A percentile compares a stretch with the other conserved stretches of the same genome.
These are phyloP conservation scores for Cryptococcus jaspeensis DNA, from an alignment of 1,284 basidiomycete species.

Conservation along the genomic window DNA sequence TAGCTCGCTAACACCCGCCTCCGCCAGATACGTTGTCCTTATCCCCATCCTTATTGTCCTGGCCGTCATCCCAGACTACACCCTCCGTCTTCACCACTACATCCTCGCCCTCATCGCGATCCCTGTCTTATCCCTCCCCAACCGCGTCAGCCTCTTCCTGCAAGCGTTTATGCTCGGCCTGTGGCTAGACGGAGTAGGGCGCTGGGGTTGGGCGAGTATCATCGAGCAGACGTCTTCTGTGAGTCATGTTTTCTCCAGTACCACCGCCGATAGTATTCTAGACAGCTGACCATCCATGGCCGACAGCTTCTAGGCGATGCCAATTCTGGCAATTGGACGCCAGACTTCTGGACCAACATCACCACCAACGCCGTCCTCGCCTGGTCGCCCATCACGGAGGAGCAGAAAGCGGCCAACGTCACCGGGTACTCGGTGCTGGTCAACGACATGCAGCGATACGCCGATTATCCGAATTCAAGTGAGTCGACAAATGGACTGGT, in stretches of 20 bases:
- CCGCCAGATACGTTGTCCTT: slow-evolving; percentile 37
- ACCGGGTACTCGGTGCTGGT: slow-evolving; percentile 26
- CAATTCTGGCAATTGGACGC: slow-evolving; percentile 16
- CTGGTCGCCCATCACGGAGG: slow-evolving; percentile 18
- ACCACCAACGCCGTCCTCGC: slow-evolving; percentile 9
- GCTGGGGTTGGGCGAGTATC: slow-evolving; percentile 48
- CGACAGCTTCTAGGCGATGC: slow-evolving; percentile 32
- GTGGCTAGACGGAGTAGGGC: slow-evolving; percentile 45
- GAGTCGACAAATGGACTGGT: not conserved
- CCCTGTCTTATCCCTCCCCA: slow-evolving; percentile 41
- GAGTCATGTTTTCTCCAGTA: slow-evolving; percentile 7
- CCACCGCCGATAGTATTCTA: not conserved
- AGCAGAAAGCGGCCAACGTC: slow-evolving; percentile 16
- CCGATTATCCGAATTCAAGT: slow-evolving; percentile 19
- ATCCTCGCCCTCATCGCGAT: slow-evolving; percentile 34
- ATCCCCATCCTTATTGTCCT: slow-evolving; percentile 38
- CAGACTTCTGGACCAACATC: slow-evolving; percentile 10
- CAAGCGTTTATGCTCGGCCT: slow-evolving; percentile 43
- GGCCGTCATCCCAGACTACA: slow-evolving; percentile 34
- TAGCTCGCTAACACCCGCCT: not conserved
- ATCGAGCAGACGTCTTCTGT: slow-evolving; percentile 35
- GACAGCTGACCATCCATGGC: not conserved
- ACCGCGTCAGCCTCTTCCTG: slow-evolving; percentile 35
- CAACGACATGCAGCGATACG: slow-evolving; percentile 29
- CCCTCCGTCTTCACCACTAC: slow-evolving; percentile 45